A percentile compares a stretch with the other conserved stretches of the same genome.
phyloP scores from a whole-genome alignment of 1,139 yeast species.

The Blastobotrys indianensis region DNA sequence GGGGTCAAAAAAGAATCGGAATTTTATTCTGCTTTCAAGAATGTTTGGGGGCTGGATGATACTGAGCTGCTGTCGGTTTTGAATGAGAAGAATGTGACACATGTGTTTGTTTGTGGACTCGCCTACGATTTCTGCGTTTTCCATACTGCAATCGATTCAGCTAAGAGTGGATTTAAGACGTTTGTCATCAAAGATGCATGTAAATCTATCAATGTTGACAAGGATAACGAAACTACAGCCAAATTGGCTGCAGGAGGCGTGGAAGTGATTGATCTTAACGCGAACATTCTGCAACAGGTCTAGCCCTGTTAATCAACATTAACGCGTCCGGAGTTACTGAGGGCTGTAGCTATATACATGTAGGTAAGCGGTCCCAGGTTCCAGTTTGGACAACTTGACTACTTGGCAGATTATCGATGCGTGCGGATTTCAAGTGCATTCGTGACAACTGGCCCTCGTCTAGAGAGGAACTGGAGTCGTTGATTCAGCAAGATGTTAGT shows the following conservation, averaged over 20 bases:
- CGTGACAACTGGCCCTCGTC: slow-evolving; percentile 1
- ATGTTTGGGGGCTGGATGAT: slow-evolving; percentile 64
- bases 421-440: neutral
- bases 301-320: neutral
- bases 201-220: slow-evolving; percentile 3
- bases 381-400: too few relatives aligned
- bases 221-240: neutral
- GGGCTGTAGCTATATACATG: too few relatives aligned
- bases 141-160: slow-evolving; percentile 67
- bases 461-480: neutral
- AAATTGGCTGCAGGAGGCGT: slow-evolving; percentile 3
- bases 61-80: slow-evolving; percentile 59
- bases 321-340: too few relatives aligned
- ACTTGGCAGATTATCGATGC: too few relatives aligned
- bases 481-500: neutral
- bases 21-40: slow-evolving; percentile 84
- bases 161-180: slow-evolving; percentile 55
- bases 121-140: slow-evolving; percentile 85
- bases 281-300: neutral
- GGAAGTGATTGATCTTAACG: neutral
- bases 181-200: slow-evolving; percentile 49
- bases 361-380: too few relatives aligned
- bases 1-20: slow-evolving; percentile 71
- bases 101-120: slow-evolving; percentile 71
- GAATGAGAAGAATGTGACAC: slow-evolving; percentile 41